Evolutionary conservation across 1,284 basidiomycete species (phyloP).

Genomic region (Ganoderma resinaceum): DNA sequence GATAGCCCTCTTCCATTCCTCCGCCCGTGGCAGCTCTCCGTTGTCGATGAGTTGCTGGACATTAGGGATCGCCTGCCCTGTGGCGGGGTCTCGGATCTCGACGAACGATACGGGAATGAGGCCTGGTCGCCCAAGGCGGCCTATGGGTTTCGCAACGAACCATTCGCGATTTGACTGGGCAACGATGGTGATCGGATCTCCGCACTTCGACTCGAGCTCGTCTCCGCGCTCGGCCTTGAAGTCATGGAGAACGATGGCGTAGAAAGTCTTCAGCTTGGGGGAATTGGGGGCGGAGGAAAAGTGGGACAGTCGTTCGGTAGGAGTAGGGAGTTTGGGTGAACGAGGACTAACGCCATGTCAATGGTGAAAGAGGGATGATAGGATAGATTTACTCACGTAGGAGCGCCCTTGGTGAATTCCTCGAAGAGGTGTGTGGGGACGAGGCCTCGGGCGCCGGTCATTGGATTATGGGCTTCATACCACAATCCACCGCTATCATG

Average conservation of each 20-base stretch:
- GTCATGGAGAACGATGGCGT: conserved; percentile 96
- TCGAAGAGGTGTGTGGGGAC: conserved; percentile 91
- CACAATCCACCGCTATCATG: conserved; percentile 64
- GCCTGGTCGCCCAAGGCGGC: conserved; percentile 92
- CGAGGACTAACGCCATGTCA: conserved; percentile 22
- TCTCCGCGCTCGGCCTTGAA: conserved; percentile 95
- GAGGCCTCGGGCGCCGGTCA: conserved; percentile 89
- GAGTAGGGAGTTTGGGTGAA: conserved; percentile 27
- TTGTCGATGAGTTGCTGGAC: conserved; percentile 83
- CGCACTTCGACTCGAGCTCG: conserved; percentile 94
- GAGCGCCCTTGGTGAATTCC: conserved; percentile 79
- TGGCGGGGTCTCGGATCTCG: conserved; percentile 91
- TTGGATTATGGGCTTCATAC: conserved; percentile 93
- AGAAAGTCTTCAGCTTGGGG: conserved; percentile 72
- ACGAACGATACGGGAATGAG: conserved; percentile 98
- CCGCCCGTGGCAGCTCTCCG: conserved; percentile 91
- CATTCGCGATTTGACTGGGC: conserved; percentile 91
- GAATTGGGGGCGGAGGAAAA: conserved; percentile 30
- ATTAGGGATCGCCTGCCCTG: conserved; percentile 78
- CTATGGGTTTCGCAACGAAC: conserved; percentile 96
- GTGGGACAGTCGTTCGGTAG: conserved; percentile 38
- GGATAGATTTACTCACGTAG: conserved; percentile 55
- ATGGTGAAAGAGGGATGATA: background rate
- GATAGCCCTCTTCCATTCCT: conserved; percentile 98
- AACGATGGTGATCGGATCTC: conserved; percentile 92